Conservation (phyloP, 768 basidiomycete species). For the Cystofilobasidium macerans region DNA sequence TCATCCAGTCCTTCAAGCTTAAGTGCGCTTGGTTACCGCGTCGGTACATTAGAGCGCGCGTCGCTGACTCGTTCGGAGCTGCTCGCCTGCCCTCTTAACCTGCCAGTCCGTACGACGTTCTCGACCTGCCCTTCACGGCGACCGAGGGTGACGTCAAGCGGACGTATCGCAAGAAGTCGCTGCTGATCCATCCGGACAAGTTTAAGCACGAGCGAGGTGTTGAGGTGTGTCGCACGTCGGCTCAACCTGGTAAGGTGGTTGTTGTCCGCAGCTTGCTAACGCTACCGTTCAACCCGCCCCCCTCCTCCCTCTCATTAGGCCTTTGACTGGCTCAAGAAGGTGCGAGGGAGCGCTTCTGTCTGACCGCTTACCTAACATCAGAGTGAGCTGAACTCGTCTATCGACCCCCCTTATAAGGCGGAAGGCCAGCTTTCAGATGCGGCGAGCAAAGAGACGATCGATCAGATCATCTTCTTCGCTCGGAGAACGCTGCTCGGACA, state of each 20-base stretch:
- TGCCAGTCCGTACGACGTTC: slow-evolving; percentile 78
- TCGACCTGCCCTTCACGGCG: slow-evolving; percentile 54
- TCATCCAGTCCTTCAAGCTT: slow-evolving; percentile 87
- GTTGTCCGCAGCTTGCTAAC: not conserved
- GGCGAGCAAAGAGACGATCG: slow-evolving; percentile 13
- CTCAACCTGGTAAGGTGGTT: too few relatives aligned
- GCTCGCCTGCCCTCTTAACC: not conserved
- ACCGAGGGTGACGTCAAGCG: slow-evolving; percentile 75
- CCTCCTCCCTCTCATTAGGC: slow-evolving; percentile 57
- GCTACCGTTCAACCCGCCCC: not conserved
- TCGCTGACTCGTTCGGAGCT: too few relatives aligned
- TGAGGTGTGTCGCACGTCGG: slow-evolving; percentile 12
- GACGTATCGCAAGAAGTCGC: slow-evolving; percentile 45
- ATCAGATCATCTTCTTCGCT: slow-evolving; percentile 22
- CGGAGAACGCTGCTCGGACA: slow-evolving; percentile 18
- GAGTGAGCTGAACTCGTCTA: not conserved
- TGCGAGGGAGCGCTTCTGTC: slow-evolving; percentile 34
- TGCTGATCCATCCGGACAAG: slow-evolving; percentile 95
- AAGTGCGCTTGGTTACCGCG: slow-evolving; percentile 50
- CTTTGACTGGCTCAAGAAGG: slow-evolving; percentile 89
- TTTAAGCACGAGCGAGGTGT: slow-evolving; percentile 61
- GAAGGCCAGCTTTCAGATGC: slow-evolving; percentile 12
- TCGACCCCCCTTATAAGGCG: slow-evolving; percentile 3
- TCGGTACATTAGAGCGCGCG: too few relatives aligned
- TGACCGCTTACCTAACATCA: too few relatives aligned